A percentile compares a stretch with the other conserved stretches of the same genome.
phyloP scores from a whole-genome alignment of 805 yeast species.

The Yamadazyma phyllophila region DNA sequence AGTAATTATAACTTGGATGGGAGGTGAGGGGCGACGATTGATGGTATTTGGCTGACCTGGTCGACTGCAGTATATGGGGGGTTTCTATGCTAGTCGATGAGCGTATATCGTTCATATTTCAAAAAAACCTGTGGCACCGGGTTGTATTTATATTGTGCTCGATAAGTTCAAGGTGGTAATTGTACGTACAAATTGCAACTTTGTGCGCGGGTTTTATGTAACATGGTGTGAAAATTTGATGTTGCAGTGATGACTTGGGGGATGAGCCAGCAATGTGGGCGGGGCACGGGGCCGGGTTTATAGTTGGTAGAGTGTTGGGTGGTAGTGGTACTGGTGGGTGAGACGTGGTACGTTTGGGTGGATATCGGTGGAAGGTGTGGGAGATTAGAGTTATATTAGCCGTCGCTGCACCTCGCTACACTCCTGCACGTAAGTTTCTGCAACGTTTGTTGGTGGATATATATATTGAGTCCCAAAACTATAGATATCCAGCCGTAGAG shows the following conservation, averaged over 20 bases:
- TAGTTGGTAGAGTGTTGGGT: too few species aligned
- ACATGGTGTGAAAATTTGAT: neutral
- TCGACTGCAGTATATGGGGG: neutral
- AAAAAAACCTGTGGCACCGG: neutral
- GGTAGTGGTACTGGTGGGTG: too few species aligned
- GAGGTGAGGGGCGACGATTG: neutral
- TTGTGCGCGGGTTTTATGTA: constrained; percentile 2
- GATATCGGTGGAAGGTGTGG: too few species aligned
- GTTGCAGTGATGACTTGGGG: constrained; percentile 7
- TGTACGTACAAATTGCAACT: constrained; percentile 4
- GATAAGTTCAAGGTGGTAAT: constrained; percentile 1
- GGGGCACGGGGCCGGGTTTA: too few species aligned
- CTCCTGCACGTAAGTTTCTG: too few species aligned
- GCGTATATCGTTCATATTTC: constrained; percentile 8
- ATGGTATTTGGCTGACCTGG: neutral
- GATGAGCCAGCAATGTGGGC: too few species aligned
- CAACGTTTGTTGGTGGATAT: too few species aligned
- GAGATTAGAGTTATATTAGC: too few species aligned
- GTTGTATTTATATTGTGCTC: constrained; percentile 8
- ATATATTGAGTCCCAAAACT: too few species aligned
- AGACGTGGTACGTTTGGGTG: too few species aligned
- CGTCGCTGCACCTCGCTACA: too few species aligned
- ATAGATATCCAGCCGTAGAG: too few species aligned
- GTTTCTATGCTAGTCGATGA: neutral
- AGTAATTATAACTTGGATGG: neutral